phyloP scores from a whole-genome alignment of 2,329 filamentous ascomycete species.

The Diaporthe aspalathi region DNA sequence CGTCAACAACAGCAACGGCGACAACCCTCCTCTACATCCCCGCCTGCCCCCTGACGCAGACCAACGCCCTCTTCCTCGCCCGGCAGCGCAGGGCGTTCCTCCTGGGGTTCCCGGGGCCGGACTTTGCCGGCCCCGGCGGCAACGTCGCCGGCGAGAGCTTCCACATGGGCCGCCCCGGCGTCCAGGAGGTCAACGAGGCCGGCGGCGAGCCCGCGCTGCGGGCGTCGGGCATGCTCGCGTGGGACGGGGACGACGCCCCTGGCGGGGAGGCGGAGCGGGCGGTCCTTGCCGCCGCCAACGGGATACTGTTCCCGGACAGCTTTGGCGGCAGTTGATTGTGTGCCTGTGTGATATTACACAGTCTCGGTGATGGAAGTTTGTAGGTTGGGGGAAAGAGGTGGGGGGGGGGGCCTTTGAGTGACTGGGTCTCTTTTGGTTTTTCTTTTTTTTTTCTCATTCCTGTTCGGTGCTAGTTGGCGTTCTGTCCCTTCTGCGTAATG shows the following conservation, averaged over 20 bases:
- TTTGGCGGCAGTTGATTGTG: constrained; percentile 41
- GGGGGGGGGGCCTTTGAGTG: too few relatives aligned
- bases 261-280: constrained; percentile 48
- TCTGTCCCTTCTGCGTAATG: neutral
- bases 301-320: constrained; percentile 55
- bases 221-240: constrained; percentile 56
- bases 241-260: constrained; percentile 52
- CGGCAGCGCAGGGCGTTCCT: constrained; percentile 57
- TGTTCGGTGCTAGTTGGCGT: neutral
- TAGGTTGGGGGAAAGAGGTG: neutral
- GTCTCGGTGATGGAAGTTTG: neutral
- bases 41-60: constrained; percentile 55
- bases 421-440: neutral
- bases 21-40: constrained; percentile 53
- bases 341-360: too few relatives aligned
- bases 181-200: constrained; percentile 52
- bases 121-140: constrained; percentile 48
- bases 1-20: neutral
- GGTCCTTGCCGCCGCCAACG: constrained; percentile 53
- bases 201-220: constrained; percentile 54
- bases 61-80: constrained; percentile 56
- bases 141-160: constrained; percentile 48
- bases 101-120: constrained; percentile 54
- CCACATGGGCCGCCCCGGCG: constrained; percentile 50
- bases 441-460: neutral